Conservation (phyloP, 257 asterid genomes). For the Haberlea rhodopensis region DNA sequence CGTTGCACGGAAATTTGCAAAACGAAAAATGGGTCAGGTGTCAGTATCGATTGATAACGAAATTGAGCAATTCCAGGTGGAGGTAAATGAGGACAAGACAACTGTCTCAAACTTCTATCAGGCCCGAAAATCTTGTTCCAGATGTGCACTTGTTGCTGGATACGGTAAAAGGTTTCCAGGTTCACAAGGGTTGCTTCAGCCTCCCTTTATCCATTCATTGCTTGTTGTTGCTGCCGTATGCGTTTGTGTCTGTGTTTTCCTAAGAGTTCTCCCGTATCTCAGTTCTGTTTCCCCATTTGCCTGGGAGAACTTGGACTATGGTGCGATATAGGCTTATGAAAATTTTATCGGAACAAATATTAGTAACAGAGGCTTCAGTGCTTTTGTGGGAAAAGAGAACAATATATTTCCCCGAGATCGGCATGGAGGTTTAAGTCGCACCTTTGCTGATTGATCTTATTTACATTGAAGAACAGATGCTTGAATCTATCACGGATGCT, state of each 20-base stretch:
- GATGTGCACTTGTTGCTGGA: constrained; percentile 56
- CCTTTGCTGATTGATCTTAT: no score
- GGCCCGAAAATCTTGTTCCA: constrained; percentile 53
- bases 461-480: neutral
- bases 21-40: constrained; percentile 43
- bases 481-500: neutral
- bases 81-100: constrained; percentile 25
- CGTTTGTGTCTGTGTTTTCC: constrained; percentile 70
- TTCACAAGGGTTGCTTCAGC: constrained; percentile 60
- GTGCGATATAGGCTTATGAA: constrained; percentile 35
- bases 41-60: constrained; percentile 47
- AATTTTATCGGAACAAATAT: neutral
- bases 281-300: constrained; percentile 55
- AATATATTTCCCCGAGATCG: no score
- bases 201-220: constrained; percentile 73
- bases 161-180: constrained; percentile 37
- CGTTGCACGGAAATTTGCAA: constrained; percentile 56
- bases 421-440: neutral
- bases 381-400: neutral
- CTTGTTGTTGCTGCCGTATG: constrained; percentile 85
- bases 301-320: constrained; percentile 73
- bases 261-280: constrained; percentile 62
- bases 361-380: neutral
- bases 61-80: constrained; percentile 31
- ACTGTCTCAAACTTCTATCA: constrained; percentile 11